A percentile compares a stretch with the other conserved stretches of the same genome.
Evolutionary conservation across 768 basidiomycete genomes (phyloP).

Genomic region (Phaffia australis): DNA sequence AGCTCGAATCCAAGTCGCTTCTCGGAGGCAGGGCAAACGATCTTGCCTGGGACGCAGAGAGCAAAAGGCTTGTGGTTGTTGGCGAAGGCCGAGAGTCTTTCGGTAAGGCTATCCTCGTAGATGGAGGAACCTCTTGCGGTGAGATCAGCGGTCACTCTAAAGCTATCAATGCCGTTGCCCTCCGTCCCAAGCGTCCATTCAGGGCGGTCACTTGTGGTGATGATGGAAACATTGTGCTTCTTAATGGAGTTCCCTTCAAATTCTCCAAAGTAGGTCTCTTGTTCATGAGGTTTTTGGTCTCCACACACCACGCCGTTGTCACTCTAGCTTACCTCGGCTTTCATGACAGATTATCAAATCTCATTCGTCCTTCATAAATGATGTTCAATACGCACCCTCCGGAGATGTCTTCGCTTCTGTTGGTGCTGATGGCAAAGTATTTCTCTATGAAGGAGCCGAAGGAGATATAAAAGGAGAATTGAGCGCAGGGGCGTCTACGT

Average conservation of each 20-base stretch:
- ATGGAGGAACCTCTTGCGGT: conserved; percentile 71
- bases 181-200: conserved; percentile 80
- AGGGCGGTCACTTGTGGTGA: conserved; percentile 81
- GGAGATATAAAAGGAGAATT: conserved; percentile 63
- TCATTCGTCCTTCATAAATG: conserved; percentile 86
- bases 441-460: conserved; percentile 81
- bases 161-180: conserved; percentile 80
- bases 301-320: background rate
- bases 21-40: conserved; percentile 58
- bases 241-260: conserved; percentile 82
- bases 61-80: conserved; percentile 87
- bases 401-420: conserved; percentile 79
- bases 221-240: conserved; percentile 68
- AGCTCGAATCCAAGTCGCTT: conserved; percentile 39
- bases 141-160: conserved; percentile 85
- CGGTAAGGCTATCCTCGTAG: conserved; percentile 72
- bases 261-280: conserved; percentile 55
- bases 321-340: background rate
- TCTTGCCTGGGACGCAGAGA: conserved; percentile 91
- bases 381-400: conserved; percentile 67
- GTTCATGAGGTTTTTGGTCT: background rate
- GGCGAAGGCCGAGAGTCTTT: conserved; percentile 87
- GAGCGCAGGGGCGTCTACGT: conserved; percentile 18
- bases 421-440: conserved; percentile 70
- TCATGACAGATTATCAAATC: conserved; percentile 55